Conservation (phyloP, 768 basidiomycete genomes). For the Hortiboletus campestris region DNA sequence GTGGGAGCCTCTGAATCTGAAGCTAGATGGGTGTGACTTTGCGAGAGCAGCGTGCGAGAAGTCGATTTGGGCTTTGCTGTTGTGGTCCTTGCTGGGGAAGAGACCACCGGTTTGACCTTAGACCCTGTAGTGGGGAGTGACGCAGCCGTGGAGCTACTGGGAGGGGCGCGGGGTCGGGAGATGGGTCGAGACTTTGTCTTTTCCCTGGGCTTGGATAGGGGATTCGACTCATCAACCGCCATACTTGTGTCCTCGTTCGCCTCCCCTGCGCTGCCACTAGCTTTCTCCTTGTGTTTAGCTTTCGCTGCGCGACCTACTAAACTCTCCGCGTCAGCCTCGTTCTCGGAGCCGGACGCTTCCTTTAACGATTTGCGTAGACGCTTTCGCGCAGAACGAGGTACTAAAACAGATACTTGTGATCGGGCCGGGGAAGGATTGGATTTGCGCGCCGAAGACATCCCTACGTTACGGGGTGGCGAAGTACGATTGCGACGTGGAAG, state of each 20-base stretch:
- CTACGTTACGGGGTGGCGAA: conserved; percentile 3
- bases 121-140: background rate
- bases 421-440: conserved; percentile 25
- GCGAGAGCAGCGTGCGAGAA: conserved; percentile 22
- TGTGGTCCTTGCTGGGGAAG: conserved; percentile 2
- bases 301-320: conserved; percentile 4
- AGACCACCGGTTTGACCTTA: background rate
- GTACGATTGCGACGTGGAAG: conserved; percentile 9
- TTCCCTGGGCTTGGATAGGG: conserved; percentile 9
- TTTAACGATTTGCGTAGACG: conserved; percentile 25
- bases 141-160: conserved; percentile 3
- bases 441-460: conserved; percentile 19
- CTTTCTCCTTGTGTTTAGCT: conserved; percentile 9
- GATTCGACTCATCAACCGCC: conserved; percentile 6
- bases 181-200: conserved; percentile 17
- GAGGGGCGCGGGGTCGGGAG: conserved; percentile 2
- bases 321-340: conserved; percentile 15
- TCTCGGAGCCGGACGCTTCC: conserved; percentile 17
- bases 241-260: conserved; percentile 5
- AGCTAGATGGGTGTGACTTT: conserved; percentile 11
- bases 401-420: conserved; percentile 13
- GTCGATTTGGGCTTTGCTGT: conserved; percentile 13
- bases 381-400: conserved; percentile 19
- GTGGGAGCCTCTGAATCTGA: conserved; percentile 27
- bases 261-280: background rate